These are phyloP conservation scores for Colletotrichum somersetense DNA, from an alignment of 2,329 filamentous ascomycete species.

Conservation along the genomic window DNA sequence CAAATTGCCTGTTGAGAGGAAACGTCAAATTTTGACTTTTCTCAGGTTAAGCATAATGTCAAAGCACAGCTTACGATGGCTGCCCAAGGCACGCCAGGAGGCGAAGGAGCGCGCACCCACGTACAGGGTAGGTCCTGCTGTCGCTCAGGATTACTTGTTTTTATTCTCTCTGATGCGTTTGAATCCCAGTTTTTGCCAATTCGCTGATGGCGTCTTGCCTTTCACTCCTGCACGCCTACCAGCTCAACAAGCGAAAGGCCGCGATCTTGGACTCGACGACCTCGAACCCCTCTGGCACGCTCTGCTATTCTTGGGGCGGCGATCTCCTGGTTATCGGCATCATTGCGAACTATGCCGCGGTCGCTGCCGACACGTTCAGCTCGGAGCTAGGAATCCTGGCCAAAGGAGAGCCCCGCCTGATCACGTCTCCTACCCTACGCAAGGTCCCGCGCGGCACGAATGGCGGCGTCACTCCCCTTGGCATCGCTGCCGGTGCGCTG, in stretches of 20 bases:
- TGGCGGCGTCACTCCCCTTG: constrained; percentile 85
- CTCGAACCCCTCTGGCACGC: constrained; percentile 53
- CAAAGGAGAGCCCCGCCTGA: constrained; percentile 79
- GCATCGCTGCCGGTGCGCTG: constrained; percentile 78
- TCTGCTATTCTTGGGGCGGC: constrained; percentile 72
- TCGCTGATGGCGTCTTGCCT: constrained; percentile 81
- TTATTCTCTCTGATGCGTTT: not conserved
- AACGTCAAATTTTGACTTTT: constrained; percentile 34
- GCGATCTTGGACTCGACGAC: constrained; percentile 52
- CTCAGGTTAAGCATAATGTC: constrained; percentile 84
- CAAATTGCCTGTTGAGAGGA: rapidly evolving
- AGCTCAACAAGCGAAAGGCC: constrained; percentile 64
- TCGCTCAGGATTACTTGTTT: not conserved
- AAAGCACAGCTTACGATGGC: constrained; percentile 87
- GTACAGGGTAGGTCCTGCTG: constrained; percentile 72
- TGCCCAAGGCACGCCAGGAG: constrained; percentile 78
- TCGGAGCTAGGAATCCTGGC: constrained; percentile 96
- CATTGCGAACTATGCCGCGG: constrained; percentile 88
- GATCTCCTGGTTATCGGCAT: constrained; percentile 75
- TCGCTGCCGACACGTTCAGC: constrained; percentile 92
- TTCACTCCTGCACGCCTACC: constrained; percentile 69
- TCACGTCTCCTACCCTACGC: constrained; percentile 82
- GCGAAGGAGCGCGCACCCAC: constrained; percentile 86
- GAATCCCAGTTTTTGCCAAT: constrained; percentile 79
- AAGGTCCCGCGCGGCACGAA: constrained; percentile 92